These are phyloP conservation scores for Lachnellula hyalina DNA, from an alignment of 2,329 filamentous ascomycete species.

Conservation along the genomic window DNA sequence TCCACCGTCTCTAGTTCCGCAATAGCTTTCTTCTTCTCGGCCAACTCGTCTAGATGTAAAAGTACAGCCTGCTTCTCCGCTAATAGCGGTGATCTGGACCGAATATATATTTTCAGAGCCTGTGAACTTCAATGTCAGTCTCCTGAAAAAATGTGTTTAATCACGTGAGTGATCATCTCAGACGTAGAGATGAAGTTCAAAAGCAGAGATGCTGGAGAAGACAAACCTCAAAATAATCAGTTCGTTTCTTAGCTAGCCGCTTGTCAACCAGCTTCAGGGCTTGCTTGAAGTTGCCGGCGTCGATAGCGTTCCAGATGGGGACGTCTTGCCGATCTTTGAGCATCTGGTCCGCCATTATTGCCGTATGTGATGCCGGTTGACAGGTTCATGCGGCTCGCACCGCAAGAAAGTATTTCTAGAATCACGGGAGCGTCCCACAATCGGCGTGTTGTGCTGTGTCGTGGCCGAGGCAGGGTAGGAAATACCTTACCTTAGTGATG, in stretches of 20 bases:
- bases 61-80: slow-evolving; percentile 27
- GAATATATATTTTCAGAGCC: slow-evolving; percentile 31
- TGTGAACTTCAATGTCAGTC: slow-evolving; percentile 15
- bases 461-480: too few species aligned
- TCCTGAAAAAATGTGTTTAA: background rate
- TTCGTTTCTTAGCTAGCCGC: slow-evolving; percentile 28
- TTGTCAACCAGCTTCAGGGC: slow-evolving; percentile 33
- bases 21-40: slow-evolving; percentile 17
- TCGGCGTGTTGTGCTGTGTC: too few species aligned
- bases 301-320: slow-evolving; percentile 32
- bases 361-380: background rate
- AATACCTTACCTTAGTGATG: too few species aligned
- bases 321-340: slow-evolving; percentile 27
- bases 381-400: slow-evolving; percentile 3
- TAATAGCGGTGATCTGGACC: slow-evolving; percentile 19
- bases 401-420: too few species aligned
- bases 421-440: too few species aligned
- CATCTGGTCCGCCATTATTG: slow-evolving; percentile 26
- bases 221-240: slow-evolving; percentile 31
- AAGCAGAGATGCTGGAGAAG: background rate
- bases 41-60: slow-evolving; percentile 25
- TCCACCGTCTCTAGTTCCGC: slow-evolving; percentile 28
- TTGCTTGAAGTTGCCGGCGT: slow-evolving; percentile 31
- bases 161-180: slow-evolving; percentile 14
- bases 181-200: background rate